Percentiles rank a stretch among this genome's conserved stretches.
Conservation (phyloP, 495 filamentous ascomycete species). For the Penicillium daleae region DNA sequence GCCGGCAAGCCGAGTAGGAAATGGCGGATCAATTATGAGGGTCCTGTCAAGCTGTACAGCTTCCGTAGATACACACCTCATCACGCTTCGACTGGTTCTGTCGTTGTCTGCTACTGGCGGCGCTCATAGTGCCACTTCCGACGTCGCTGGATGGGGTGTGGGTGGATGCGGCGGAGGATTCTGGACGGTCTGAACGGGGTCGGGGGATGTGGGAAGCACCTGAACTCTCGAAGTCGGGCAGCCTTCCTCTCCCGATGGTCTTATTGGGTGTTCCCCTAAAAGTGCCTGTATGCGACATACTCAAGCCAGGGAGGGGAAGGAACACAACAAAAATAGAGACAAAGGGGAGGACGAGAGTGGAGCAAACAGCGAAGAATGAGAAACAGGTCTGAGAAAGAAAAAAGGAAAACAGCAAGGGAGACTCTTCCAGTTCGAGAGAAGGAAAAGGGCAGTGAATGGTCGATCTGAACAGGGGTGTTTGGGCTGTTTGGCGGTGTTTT, state of each 20-base stretch:
- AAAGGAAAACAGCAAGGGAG: conserved; percentile 27
- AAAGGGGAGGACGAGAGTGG: conserved; percentile 19
- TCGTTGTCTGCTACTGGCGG: conserved; percentile 77
- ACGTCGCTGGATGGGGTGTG: conserved; percentile 63
- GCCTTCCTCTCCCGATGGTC: conserved; percentile 63
- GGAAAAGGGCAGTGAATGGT: conserved; percentile 30
- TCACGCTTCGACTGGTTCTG: conserved; percentile 96
- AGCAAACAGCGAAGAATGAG: conserved; percentile 24
- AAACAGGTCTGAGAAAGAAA: conserved; percentile 24
- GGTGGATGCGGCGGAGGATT: conserved; percentile 54
- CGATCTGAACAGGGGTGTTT: conserved; percentile 39
- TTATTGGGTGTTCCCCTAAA: conserved; percentile 52
- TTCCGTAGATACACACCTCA: conserved; percentile 69
- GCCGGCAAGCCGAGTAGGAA: neutral
- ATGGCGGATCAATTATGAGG: neutral
- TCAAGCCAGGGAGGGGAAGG: conserved; percentile 26
- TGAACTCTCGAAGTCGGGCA: conserved; percentile 71
- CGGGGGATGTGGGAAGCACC: conserved; percentile 76
- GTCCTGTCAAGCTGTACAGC: neutral
- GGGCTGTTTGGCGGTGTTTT: conserved; percentile 11
- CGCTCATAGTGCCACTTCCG: conserved; percentile 63
- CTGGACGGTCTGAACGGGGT: conserved; percentile 79
- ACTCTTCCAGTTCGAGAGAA: conserved; percentile 12
- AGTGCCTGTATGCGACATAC: conserved; percentile 64
- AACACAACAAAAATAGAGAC: conserved; percentile 23